Base-by-base conservation (phyloP, 345 rosid genomes). In the Sisymbrium altissimum region DNA sequence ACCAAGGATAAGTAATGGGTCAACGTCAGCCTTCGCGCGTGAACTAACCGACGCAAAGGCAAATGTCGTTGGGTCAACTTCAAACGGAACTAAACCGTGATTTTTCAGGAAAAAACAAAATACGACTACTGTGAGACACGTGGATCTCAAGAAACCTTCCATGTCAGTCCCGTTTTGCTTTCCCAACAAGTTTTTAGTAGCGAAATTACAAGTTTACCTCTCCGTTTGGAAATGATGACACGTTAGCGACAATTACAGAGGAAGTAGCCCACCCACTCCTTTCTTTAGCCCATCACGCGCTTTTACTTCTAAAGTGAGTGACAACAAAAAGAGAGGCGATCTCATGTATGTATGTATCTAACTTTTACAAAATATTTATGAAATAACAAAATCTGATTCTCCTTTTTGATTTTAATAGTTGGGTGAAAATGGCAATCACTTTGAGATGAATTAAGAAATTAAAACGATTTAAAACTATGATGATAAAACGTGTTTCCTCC, bases 191-290 rank as follows among this genome's bases (percentile, higher is more conserved):
- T 66, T 66, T n/a, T 25, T 0, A 33, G 1, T 21, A 5, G 4
- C 0, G 5, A 48, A 36, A 25, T 44, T 12, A 76, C 75, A 12
- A 2, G 0, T 55, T 55, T 36, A 64, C 27, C 53, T 49, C 2
- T 18, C 9, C n/a, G 59, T 55, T 35, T 43, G 25, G 72, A 18
- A 56, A 74, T 32, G 67, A 3, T 54, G 79, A 76, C 79, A 70
- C 75, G 65, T 76, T 6, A 35, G 43, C 25, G 75, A 44, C 71
- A 70, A 76, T 62, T 27, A 33, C 79, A 69, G 52, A 39, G 66
- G 69, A 53, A 75, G 79, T 3, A 2, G 4, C 48, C 65, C 63
- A 68, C 63, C 69, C 52, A 63, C 75, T 69, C 1, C 7, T 59
- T 67, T 36, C 43, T 44, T 7, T 11, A 30, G 5, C 67, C 50